A percentile compares a stretch with the other conserved stretches of the same genome.
phyloP scores from a whole-genome alignment of 2,329 filamentous ascomycete genomes.

The Daldinia eschscholtzii region DNA sequence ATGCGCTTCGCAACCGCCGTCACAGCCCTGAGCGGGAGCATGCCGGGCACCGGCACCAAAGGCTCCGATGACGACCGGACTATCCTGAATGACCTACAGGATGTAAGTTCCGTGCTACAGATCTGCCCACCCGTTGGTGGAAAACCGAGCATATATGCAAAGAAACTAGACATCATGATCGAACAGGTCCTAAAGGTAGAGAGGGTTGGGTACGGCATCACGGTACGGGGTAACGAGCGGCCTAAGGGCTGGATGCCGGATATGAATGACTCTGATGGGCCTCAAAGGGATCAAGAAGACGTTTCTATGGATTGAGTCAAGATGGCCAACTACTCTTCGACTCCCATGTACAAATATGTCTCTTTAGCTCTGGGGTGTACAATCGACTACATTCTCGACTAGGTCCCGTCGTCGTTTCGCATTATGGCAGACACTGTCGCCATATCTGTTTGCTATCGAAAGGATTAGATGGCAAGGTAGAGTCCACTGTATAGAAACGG shows the following conservation, averaged over 20 bases:
- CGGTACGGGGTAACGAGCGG: constrained; percentile 87
- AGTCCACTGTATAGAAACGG: no score
- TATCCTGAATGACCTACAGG: constrained; percentile 84
- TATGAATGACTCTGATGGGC: constrained; percentile 57
- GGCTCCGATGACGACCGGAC: constrained; percentile 55
- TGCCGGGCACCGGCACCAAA: constrained; percentile 56
- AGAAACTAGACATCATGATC: constrained; percentile 89
- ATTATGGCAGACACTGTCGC: no score
- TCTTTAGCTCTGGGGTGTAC: no score
- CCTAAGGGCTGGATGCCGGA: constrained; percentile 95
- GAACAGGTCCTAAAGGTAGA: constrained; percentile 95
- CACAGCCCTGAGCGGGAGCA: constrained; percentile 78
- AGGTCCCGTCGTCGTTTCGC: neutral
- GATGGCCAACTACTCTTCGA: neutral
- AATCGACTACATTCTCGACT: neutral
- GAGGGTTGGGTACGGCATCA: constrained; percentile 86
- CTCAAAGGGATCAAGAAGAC: constrained; percentile 43
- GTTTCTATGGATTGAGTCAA: constrained; percentile 40
- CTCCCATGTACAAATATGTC: neutral
- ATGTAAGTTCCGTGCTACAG: constrained; percentile 82
- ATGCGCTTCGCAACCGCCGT: constrained; percentile 96
- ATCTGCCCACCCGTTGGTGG: constrained; percentile 71
- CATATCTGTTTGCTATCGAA: neutral
- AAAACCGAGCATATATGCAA: constrained; percentile 66
- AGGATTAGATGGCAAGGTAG: neutral